phyloP scores from a whole-genome alignment of 345 rosid genomes.

The Jatropha curcas region DNA sequence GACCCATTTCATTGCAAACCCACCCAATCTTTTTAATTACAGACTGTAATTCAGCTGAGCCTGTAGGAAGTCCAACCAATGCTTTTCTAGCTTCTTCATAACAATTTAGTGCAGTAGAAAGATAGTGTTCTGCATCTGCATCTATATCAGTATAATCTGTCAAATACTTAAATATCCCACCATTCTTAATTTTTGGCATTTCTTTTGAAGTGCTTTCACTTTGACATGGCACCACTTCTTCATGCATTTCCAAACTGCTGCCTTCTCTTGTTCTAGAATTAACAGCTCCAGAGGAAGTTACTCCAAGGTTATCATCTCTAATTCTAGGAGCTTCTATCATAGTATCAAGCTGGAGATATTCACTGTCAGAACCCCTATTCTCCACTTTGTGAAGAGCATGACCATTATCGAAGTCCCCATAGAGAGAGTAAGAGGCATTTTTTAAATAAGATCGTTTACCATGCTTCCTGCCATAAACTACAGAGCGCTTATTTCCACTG shows the following conservation, averaged over 20 bases:
- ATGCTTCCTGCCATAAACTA: constrained; percentile 57
- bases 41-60: constrained; percentile 55
- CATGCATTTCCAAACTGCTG: constrained; percentile 18
- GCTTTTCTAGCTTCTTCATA: constrained; percentile 76
- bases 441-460: constrained; percentile 49
- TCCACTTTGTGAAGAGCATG: constrained; percentile 28
- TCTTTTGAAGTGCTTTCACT: constrained; percentile 34
- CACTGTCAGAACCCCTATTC: constrained; percentile 18
- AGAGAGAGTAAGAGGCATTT: constrained; percentile 26
- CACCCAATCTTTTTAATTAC: constrained; percentile 80
- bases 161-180: constrained; percentile 86
- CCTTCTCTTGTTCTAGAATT: constrained; percentile 17
- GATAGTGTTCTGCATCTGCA: constrained; percentile 66
- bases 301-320: constrained; percentile 13
- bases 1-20: constrained; percentile 89
- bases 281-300: constrained; percentile 18
- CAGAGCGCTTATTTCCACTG: constrained; percentile 39
- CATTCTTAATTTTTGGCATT: constrained; percentile 40
- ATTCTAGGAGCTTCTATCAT: constrained; percentile 17
- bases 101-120: constrained; percentile 64
- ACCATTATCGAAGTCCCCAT: constrained; percentile 40
- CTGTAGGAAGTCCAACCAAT: constrained; percentile 55
- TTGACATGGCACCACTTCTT: constrained; percentile 24
- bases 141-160: constrained; percentile 34
- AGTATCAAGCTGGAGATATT: constrained; percentile 12